These are phyloP conservation scores for Russula ochroleuca DNA, from an alignment of 768 basidiomycete species.

Conservation along the genomic window DNA sequence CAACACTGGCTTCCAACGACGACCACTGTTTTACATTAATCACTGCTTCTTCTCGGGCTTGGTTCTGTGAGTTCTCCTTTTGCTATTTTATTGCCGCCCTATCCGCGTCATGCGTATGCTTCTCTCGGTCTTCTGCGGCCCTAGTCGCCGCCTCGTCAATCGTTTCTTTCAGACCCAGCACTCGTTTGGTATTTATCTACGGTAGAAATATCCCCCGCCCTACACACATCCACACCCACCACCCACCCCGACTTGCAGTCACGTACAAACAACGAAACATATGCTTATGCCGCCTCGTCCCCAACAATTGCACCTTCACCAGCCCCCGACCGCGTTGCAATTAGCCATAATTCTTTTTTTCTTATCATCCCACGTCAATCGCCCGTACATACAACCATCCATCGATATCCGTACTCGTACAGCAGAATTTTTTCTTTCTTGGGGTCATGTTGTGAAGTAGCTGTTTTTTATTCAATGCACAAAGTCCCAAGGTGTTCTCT, in stretches of 20 bases:
- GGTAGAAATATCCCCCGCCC: background rate
- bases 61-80: slow-evolving; percentile 6
- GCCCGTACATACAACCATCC: background rate
- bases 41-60: slow-evolving; percentile 8
- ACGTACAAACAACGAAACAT: slow-evolving; percentile 3
- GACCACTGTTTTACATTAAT: background rate
- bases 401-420: slow-evolving; percentile 10
- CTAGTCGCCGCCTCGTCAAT: background rate
- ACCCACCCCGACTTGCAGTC: background rate
- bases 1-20: background rate
- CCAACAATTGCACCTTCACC: slow-evolving; percentile 2
- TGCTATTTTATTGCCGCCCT: slow-evolving; percentile 2
- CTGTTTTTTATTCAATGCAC: slow-evolving; percentile 4
- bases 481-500: background rate
- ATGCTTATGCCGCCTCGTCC: slow-evolving; percentile 3
- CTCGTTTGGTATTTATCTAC: slow-evolving; percentile 12
- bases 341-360: background rate
- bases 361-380: background rate
- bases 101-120: slow-evolving; percentile 4
- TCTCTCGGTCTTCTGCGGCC: background rate
- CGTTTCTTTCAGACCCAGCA: background rate
- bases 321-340: background rate
- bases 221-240: background rate
- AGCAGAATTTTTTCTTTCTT: slow-evolving; percentile 6
- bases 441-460: slow-evolving; percentile 23